These are phyloP conservation scores for Klebsormidium nitens DNA, from an alignment of 139 green algal genomes.

Conservation along the genomic window DNA sequence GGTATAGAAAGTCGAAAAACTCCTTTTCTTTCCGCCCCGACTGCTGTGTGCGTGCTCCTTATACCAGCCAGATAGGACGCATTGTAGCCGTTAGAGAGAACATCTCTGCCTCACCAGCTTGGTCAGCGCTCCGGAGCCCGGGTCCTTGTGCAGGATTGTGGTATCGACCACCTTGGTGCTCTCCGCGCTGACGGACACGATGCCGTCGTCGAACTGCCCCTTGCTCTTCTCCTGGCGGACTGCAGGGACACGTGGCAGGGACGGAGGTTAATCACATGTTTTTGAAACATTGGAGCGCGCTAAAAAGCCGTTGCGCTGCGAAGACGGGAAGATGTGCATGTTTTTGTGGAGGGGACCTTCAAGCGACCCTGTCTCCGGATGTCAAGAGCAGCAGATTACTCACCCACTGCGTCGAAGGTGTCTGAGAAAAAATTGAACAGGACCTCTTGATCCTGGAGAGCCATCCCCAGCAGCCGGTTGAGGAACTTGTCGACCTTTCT, in stretches of 20 bases:
- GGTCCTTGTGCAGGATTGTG: no score
- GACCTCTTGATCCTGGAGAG: not conserved
- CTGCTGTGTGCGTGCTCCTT: no score
- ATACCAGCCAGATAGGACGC: no score
- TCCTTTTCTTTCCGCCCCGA: no score
- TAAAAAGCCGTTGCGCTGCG: not conserved
- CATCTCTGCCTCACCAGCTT: no score
- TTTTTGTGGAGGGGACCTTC: no score
- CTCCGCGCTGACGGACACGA: constrained; percentile 2
- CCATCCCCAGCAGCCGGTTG: constrained; percentile 13
- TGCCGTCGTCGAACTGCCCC: not conserved
- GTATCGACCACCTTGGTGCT: constrained; percentile 4
- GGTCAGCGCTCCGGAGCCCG: no score
- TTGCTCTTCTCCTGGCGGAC: not conserved
- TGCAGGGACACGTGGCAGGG: not conserved
- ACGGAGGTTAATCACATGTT: constrained; percentile 3
- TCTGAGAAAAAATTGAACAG: constrained; percentile 5
- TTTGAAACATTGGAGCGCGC: not conserved
- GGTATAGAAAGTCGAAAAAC: no score
- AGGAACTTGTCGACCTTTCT: not conserved
- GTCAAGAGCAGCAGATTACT: not conserved
- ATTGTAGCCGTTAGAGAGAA: no score
- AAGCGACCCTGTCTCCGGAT: no score
- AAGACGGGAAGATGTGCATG: not conserved
- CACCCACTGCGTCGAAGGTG: constrained; percentile 3